Conservation (phyloP, 148 eudicot species). For the Euryodendron excelsum region DNA sequence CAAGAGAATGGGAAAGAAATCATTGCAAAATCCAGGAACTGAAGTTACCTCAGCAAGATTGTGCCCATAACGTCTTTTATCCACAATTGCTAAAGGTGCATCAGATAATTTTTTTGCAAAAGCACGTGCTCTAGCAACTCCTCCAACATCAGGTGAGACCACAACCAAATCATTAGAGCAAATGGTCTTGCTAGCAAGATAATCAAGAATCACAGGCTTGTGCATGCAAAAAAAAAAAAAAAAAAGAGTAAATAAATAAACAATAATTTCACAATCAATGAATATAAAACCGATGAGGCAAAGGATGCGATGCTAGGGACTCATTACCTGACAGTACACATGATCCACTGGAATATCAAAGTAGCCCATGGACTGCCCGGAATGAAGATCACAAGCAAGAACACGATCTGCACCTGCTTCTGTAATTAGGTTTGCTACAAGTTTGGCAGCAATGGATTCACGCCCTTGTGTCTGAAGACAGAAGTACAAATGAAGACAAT, state of each 20-base stretch:
- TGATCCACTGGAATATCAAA: conserved; percentile 98
- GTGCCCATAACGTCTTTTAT: conserved; percentile 95
- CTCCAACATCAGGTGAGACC: conserved; percentile 98
- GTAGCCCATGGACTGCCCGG: conserved; percentile 96
- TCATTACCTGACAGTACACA: conserved; percentile 76
- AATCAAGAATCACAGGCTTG: conserved; percentile 94
- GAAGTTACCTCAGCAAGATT: conserved; percentile 81
- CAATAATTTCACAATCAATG: not conserved
- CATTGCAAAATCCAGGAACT: not conserved
- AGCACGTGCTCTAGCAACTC: conserved; percentile 97
- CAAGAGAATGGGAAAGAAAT: not conserved
- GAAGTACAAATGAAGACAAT: not conserved
- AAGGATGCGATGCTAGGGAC: not conserved
- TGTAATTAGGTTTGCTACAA: conserved; percentile 87
- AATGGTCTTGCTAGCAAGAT: conserved; percentile 89
- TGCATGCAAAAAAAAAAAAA: conserved; percentile 18
- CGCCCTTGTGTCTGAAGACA: conserved; percentile 86
- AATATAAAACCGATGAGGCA: not conserved
- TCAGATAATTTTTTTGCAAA: conserved; percentile 94
- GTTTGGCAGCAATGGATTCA: conserved; percentile 91
- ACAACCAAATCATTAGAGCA: conserved; percentile 79
- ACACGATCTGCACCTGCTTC: conserved; percentile 94
- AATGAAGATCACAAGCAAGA: conserved; percentile 94
- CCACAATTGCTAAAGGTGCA: conserved; percentile 97
- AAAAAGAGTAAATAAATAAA: not conserved